Conservation (phyloP, 2,329 filamentous ascomycete species). For the Fusarium buharicum region DNA sequence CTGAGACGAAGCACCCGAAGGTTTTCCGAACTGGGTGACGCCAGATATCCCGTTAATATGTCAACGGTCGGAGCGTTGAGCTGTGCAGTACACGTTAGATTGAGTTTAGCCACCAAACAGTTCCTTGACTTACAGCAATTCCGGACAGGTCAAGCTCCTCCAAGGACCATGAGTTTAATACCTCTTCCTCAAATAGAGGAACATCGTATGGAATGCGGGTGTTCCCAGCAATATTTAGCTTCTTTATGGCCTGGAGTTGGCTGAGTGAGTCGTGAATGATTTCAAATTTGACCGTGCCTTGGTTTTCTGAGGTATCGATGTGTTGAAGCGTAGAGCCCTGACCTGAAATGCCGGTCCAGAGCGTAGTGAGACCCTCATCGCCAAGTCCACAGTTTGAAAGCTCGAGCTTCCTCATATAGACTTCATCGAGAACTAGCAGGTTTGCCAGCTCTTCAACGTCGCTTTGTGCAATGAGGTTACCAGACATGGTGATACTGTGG, state of each 20-base stretch:
- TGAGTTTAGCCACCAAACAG: neutral
- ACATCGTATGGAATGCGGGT: constrained; percentile 58
- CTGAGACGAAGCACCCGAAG: constrained; percentile 61
- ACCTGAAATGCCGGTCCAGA: constrained; percentile 60
- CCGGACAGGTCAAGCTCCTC: constrained; percentile 66
- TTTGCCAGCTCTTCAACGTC: constrained; percentile 60
- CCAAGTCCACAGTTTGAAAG: constrained; percentile 63
- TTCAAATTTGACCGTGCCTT: constrained; percentile 61
- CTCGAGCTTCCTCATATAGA: constrained; percentile 60
- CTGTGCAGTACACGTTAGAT: constrained; percentile 38
- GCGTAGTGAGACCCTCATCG: constrained; percentile 58
- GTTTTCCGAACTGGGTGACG: constrained; percentile 51
- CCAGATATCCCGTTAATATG: constrained; percentile 59
- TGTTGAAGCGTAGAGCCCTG: constrained; percentile 58
- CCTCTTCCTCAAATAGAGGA: constrained; percentile 59
- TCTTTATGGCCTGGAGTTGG: constrained; percentile 57
- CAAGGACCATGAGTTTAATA: constrained; percentile 57
- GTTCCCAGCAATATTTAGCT: constrained; percentile 62
- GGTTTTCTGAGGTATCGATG: constrained; percentile 64
- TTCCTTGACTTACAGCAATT: constrained; percentile 57
- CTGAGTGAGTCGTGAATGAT: constrained; percentile 57
- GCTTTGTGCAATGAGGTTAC: constrained; percentile 57
- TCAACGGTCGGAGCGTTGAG: constrained; percentile 62
- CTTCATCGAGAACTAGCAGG: constrained; percentile 48
- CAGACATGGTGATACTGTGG: constrained; percentile 62